Percentiles rank a stretch among this genome's conserved stretches.
These are phyloP conservation scores for Fusarium temperatum DNA, from an alignment of 2,329 filamentous ascomycete genomes.

Conservation along the genomic window DNA sequence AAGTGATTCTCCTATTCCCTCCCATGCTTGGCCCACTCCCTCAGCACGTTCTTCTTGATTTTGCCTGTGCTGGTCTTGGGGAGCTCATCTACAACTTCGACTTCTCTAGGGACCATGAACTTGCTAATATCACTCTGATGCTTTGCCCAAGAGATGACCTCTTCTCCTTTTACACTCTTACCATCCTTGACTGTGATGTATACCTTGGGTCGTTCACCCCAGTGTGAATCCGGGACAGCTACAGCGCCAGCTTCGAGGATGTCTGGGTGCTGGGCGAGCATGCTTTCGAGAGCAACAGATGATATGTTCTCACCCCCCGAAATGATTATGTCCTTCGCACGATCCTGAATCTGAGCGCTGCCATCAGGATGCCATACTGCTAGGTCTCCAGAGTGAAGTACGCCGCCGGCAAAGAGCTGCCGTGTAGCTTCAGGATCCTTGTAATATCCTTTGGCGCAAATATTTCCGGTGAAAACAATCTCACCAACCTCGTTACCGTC, in stretches of 20 bases:
- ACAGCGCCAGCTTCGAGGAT: conserved; percentile 93
- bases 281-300: conserved; percentile 88
- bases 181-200: conserved; percentile 83
- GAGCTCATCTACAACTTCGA: conserved; percentile 84
- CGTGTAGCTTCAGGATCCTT: conserved; percentile 86
- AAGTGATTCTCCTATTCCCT: conserved; percentile 13
- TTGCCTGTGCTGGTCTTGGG: conserved; percentile 98
- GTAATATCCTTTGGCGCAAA: conserved; percentile 91
- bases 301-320: conserved; percentile 98
- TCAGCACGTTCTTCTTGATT: conserved; percentile 91
- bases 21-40: conserved; percentile 75
- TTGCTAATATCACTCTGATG: conserved; percentile 81
- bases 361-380: conserved; percentile 95
- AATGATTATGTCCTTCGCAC: conserved; percentile 98
- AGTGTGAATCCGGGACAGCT: conserved; percentile 85
- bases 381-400: conserved; percentile 87
- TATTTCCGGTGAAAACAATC: conserved; percentile 88
- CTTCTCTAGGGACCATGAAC: conserved; percentile 84
- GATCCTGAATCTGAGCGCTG: conserved; percentile 88
- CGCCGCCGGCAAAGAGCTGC: conserved; percentile 88
- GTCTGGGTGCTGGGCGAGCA: conserved; percentile 87
- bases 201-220: conserved; percentile 96
- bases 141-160: conserved; percentile 88
- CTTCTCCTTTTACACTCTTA: conserved; percentile 58
- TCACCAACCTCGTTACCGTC: conserved; percentile 62